A percentile compares a stretch with the other conserved stretches of the same genome.
These are phyloP conservation scores for Boletus holoroseus DNA, from an alignment of 1,284 basidiomycete genomes.

Conservation along the genomic window DNA sequence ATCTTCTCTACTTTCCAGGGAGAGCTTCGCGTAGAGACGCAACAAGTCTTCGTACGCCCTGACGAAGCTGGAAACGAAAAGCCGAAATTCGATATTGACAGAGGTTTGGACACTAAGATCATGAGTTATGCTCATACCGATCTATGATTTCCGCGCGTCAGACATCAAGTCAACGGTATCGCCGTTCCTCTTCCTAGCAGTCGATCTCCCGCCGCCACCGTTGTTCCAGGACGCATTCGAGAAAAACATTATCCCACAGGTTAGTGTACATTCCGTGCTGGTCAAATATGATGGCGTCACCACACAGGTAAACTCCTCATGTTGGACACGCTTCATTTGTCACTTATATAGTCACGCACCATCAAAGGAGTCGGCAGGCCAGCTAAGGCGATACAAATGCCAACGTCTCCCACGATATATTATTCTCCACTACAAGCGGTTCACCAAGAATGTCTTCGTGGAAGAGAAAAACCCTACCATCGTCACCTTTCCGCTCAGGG, in stretches of 20 bases:
- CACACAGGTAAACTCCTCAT: constrained; percentile 59
- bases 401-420: constrained; percentile 86
- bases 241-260: constrained; percentile 99
- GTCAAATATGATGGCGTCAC: constrained; percentile 93
- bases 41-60: constrained; percentile 84
- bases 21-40: constrained; percentile 87
- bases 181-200: constrained; percentile 91
- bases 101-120: constrained; percentile 51
- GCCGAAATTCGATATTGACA: constrained; percentile 85
- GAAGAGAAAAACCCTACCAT: constrained; percentile 99
- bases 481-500: constrained; percentile 92
- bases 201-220: constrained; percentile 94
- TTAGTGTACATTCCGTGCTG: constrained; percentile 86
- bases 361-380: constrained; percentile 75
- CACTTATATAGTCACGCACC: constrained; percentile 14
- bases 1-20: constrained; percentile 95
- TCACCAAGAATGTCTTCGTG: constrained; percentile 97
- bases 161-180: constrained; percentile 84
- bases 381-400: constrained; percentile 85
- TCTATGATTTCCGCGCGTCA: constrained; percentile 33
- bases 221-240: constrained; percentile 93
- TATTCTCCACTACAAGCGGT: constrained; percentile 93
- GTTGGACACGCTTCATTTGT: constrained; percentile 18
- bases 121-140: constrained; percentile 8
- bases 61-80: constrained; percentile 67